A percentile compares a stretch with the other conserved stretches of the same genome.
Evolutionary conservation across 345 rosid species (phyloP).

Genomic region (Heritiera littoralis): DNA sequence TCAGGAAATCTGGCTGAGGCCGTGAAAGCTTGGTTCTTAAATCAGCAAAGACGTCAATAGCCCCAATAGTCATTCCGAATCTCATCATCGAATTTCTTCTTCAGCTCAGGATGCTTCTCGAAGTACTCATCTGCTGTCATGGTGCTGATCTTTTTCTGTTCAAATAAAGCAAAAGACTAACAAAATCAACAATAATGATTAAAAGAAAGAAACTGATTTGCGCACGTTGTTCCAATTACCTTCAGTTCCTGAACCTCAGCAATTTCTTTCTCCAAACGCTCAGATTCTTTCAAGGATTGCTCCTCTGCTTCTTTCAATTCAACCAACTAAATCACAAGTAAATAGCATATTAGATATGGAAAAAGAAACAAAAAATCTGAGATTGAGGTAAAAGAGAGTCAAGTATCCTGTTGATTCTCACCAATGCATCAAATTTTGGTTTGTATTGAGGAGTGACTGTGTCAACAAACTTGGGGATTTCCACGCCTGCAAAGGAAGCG

Average conservation of each 20-base stretch:
- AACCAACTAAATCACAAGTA: conserved; percentile 53
- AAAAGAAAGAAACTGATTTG: background rate
- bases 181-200: background rate
- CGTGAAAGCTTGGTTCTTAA: background rate
- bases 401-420: conserved; percentile 38
- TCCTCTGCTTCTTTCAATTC: conserved; percentile 92
- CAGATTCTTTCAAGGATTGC: conserved; percentile 81
- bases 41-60: conserved; percentile 43
- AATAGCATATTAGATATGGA: background rate
- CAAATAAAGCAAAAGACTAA: conserved; percentile 6
- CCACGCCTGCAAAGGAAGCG: conserved; percentile 55
- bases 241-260: conserved; percentile 83
- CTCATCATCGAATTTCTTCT: conserved; percentile 94
- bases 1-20: background rate
- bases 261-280: conserved; percentile 81
- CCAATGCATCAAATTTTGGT: conserved; percentile 90
- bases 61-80: conserved; percentile 97
- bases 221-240: conserved; percentile 39
- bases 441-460: conserved; percentile 88
- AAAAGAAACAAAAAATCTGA: background rate
- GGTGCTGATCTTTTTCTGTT: conserved; percentile 91
- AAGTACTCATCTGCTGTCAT: conserved; percentile 99
- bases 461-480: conserved; percentile 88
- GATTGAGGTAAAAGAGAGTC: conserved; percentile 4
- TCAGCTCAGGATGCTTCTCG: conserved; percentile 91